Evolutionary conservation across 345 rosid species (phyloP).

Genomic region (Pseudoturritis turrita): DNA sequence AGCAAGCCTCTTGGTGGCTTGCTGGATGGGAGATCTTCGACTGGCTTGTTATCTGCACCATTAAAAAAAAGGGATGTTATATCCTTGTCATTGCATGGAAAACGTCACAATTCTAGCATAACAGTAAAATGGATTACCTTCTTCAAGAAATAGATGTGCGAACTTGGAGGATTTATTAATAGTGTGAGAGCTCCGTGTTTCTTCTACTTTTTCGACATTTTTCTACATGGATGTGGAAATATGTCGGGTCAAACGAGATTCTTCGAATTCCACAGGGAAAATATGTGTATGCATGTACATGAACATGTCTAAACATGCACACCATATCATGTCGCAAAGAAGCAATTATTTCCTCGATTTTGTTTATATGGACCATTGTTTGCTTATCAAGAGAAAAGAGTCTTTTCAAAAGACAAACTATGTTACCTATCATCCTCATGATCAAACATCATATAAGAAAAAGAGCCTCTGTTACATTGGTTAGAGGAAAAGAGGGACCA

Average conservation of each 20-base stretch:
- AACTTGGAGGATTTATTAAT: conserved; percentile 77
- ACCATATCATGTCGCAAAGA: not conserved
- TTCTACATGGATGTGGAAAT: conserved; percentile 38
- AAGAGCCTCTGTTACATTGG: not conserved
- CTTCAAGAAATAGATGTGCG: conserved; percentile 82
- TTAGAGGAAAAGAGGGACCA: not conserved
- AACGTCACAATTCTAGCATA: conserved; percentile 1
- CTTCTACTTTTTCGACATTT: conserved; percentile 47
- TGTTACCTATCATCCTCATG: not conserved
- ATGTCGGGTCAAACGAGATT: conserved; percentile 15
- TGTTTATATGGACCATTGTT: not conserved
- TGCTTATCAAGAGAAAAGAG: conserved; percentile 1
- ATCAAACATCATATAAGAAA: not conserved
- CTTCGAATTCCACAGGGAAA: not conserved
- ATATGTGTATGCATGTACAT: not conserved
- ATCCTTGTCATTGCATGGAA: not conserved
- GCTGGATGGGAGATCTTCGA: conserved; percentile 37
- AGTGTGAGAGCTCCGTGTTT: conserved; percentile 33
- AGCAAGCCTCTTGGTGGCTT: conserved; percentile 54
- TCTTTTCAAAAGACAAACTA: not conserved
- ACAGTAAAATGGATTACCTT: conserved; percentile 46
- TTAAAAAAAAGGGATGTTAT: not conserved
- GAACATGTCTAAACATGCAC: not conserved
- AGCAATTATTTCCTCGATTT: not conserved
- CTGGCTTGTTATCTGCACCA: conserved; percentile 66